Percentiles rank a stretch among this genome's conserved stretches.
These are phyloP conservation scores for Penicillium salamii DNA, from an alignment of 495 filamentous ascomycete species.

Conservation along the genomic window DNA sequence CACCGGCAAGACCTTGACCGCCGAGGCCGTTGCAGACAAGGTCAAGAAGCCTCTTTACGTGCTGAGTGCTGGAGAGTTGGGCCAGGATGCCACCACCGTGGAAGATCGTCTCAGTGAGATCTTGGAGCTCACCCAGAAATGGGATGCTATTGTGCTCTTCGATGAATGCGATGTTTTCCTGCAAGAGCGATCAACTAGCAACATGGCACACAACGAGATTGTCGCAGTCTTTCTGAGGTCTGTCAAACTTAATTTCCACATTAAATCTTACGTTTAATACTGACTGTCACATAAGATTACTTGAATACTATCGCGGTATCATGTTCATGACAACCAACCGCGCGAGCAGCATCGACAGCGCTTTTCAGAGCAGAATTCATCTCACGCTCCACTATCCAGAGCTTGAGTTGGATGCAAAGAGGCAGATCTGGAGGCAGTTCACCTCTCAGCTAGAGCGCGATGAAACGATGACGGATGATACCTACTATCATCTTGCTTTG, in stretches of 20 bases:
- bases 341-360: conserved; percentile 37
- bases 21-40: conserved; percentile 24
- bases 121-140: conserved; percentile 37
- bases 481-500: too few relatives aligned
- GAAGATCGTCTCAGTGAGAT: conserved; percentile 40
- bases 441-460: too few relatives aligned
- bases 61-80: conserved; percentile 31
- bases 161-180: conserved; percentile 61
- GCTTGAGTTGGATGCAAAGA: too few relatives aligned
- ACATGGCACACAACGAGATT: conserved; percentile 48
- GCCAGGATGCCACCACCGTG: conserved; percentile 33
- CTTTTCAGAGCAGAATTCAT: conserved; percentile 51
- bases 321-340: conserved; percentile 38
- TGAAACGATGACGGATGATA: too few relatives aligned
- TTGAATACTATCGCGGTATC: conserved; percentile 55
- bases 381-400: conserved; percentile 34
- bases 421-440: too few relatives aligned
- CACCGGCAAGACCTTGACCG: conserved; percentile 32
- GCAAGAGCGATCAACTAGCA: conserved; percentile 33
- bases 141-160: conserved; percentile 51
- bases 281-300: too few relatives aligned
- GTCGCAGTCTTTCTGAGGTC: conserved; percentile 56
- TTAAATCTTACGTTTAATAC: too few relatives aligned
- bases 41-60: conserved; percentile 22
- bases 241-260: too few relatives aligned